These are phyloP conservation scores for Rusavskia elegans DNA, from an alignment of 495 filamentous ascomycete species.

Conservation along the genomic window DNA sequence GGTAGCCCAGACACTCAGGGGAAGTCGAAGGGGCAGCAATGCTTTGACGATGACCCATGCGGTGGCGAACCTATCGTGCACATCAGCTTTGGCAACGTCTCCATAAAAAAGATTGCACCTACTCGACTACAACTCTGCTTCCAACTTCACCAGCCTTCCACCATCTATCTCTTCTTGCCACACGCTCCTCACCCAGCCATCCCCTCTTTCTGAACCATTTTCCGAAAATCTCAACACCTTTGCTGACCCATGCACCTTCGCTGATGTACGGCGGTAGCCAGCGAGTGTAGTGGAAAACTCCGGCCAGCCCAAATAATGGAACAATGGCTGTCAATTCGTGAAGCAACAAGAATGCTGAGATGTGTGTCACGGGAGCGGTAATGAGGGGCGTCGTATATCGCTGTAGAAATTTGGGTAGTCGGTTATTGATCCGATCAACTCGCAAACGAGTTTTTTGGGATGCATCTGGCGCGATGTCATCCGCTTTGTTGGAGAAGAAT, in stretches of 20 bases:
- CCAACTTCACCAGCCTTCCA: constrained; percentile 13
- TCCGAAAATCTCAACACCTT: constrained; percentile 40
- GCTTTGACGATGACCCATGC: constrained; percentile 84
- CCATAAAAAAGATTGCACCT: constrained; percentile 5
- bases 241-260: constrained; percentile 34
- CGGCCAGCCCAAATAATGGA: constrained; percentile 60
- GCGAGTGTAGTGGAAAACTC: constrained; percentile 56
- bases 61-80: constrained; percentile 46
- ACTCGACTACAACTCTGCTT: constrained; percentile 18
- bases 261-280: constrained; percentile 42
- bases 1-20: constrained; percentile 68
- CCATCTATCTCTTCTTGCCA: constrained; percentile 8
- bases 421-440: constrained; percentile 41
- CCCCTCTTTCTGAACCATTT: constrained; percentile 43
- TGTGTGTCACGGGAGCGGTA: constrained; percentile 62
- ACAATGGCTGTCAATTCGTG: constrained; percentile 83
- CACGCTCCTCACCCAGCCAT: constrained; percentile 35
- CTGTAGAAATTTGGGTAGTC: constrained; percentile 43
- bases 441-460: constrained; percentile 23
- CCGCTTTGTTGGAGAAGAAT: constrained; percentile 5
- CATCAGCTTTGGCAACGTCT: no score
- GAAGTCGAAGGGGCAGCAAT: constrained; percentile 58
- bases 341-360: constrained; percentile 73
- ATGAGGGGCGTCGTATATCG: constrained; percentile 51
- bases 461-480: constrained; percentile 5